Evolutionary conservation across 129 eudicot species (phyloP).

Genomic region (Escallonia rubra): DNA sequence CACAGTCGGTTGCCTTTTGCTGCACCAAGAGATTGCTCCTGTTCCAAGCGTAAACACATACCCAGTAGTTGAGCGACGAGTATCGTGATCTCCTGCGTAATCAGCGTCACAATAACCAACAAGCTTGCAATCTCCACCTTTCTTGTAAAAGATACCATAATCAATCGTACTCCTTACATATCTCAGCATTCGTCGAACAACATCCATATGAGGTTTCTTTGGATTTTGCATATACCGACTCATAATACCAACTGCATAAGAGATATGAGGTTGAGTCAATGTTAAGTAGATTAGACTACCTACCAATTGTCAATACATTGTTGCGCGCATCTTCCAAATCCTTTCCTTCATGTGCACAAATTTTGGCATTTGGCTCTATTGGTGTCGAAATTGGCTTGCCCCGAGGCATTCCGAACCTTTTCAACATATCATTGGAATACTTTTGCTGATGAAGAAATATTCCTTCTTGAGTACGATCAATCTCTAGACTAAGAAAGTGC

Average conservation of each 20-base stretch:
- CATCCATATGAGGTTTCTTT: neutral
- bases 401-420: neutral
- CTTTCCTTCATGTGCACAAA: neutral
- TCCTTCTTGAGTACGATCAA: too few species aligned
- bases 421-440: neutral
- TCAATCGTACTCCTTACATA: neutral
- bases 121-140: too few species aligned
- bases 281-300: too few species aligned
- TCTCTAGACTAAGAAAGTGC: too few species aligned
- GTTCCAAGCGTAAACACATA: neutral
- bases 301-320: neutral
- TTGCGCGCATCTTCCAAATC: slow-evolving; percentile 1
- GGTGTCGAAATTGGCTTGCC: neutral
- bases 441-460: too few species aligned
- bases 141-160: too few species aligned
- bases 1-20: neutral
- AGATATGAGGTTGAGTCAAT: neutral
- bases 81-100: too few species aligned
- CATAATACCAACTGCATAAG: neutral
- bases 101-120: too few species aligned
- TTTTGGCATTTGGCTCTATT: neutral
- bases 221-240: too few species aligned
- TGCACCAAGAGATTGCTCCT: neutral
- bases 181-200: neutral
- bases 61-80: neutral